Evolutionary conservation across 257 asterid species (phyloP), one percentile per base, ranked within the genome.

Genomic region (Solanum bulbocastanum): DNA sequence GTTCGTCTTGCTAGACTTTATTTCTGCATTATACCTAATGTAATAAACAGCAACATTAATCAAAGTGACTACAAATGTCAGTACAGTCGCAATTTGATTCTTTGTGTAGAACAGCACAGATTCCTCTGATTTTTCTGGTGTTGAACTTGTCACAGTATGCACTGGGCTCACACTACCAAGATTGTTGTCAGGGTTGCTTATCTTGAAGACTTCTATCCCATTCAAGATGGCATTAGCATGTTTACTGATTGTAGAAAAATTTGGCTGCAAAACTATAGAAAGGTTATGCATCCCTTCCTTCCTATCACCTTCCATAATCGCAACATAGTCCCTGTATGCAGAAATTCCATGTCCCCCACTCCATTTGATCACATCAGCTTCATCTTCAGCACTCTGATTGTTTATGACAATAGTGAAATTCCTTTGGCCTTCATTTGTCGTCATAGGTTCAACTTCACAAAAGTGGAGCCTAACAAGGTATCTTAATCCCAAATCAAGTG

Each of bases 381-480:
- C 87, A 20, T 86, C 87, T 75, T 92, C 96, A 12, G 90, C 94
- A 49, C 90, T 87, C 65, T 93, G 93, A 87, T 94, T 87, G 88
- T 94, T 93, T 85, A 95, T 90, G 88, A 92, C 32, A 32, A 95
- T 39, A 7, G 89, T 65, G 79, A 93, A 91, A 87, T 87, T 79
- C 65, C 86, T 88, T 37, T 87, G 81, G 56, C 92, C 87, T 12
- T 81, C 49, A 42, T 87, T 90, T 10, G 23, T 86, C 74, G 83
- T 87, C 88, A 84, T 84, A 40, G 78, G 74, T 71, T 91, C 89
- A 33, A 90, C 78, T 75, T 93, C 92, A 7, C 91, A 90, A 76
- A 89, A 93, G 87, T 94, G 98, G 86, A 94, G 95, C 87, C 98
- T 92, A 23, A 92, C 88, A 91, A 93, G 86, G 90, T 94, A 93